Base-by-base conservation (phyloP, 768 basidiomycete species). In the Tricholomella constricta region DNA sequence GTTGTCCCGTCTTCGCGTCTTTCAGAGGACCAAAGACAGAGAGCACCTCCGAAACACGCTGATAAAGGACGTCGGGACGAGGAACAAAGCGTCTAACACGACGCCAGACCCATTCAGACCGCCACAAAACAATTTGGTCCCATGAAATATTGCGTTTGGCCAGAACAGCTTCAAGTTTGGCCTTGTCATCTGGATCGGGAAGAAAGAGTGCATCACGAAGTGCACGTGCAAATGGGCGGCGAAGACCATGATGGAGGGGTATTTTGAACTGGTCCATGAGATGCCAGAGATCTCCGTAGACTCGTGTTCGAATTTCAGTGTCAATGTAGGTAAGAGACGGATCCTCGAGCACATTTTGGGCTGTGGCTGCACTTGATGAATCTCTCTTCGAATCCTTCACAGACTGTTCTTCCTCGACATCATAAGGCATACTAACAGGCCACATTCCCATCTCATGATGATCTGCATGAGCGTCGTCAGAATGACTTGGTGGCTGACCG, bases 41-140 rank as follows among this genome's bases (percentile, higher is more conserved):
- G 15, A 48, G 20, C 20, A 36, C 19, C 25, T 34, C 45, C 19
- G n/a, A 14, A n/a, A n/a, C 11, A 2, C 6, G 11, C 4, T 17
- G 8, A 32, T 45, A 27, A 2, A 68, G 56, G 8, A 54, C 42
- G 32, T 66, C 61, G 4, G 59, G 51, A 6, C 55, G 59, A 0
- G 66, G 67, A 15, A 67, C 55, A 19, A 52, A 58, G 2, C 56
- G 59, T n/a, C 56, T 54, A 9, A 59, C 52, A 14, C 48, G 53
- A 1, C 44, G 41, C 57, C 58, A 64, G 4, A 67, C 10, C 64
- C 64, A 65, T 1, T 53, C 36, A 1, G 64, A 26, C 4, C 35
- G 17, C 1, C 23, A 29, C 4, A 54, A 52, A 4, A 62, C 2
- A 35, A 62, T 45, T 1, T 34, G 17, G 0, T 50, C 26, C 48